Base-by-base conservation (phyloP, 1,284 basidiomycete species). In the Malassezia pachydermatis region DNA sequence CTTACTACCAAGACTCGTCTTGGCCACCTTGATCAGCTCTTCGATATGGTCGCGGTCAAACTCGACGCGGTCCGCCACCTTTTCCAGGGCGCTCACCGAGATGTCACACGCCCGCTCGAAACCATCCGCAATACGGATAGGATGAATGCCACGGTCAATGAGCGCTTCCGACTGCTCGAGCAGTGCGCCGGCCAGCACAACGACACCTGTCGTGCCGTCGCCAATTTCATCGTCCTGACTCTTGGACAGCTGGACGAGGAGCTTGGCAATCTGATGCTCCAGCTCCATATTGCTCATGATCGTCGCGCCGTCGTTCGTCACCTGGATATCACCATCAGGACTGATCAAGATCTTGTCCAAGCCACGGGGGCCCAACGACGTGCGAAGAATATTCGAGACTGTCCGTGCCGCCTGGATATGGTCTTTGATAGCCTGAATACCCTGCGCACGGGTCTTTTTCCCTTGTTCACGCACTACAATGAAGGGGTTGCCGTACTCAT, bases 161-260 rank as follows among this genome's bases (percentile, higher is more conserved):
- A 98, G 77, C 7, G 82, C 79, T 74, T 78, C 73, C 13, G 77
- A 86, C 73, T 90, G 84, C 64, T 92, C 88, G 43, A 99, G 76
- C 22, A 99, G 78, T 19, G 94, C 94, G 57, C 92, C 92, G 27
- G 92, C 94, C 53, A 99, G 83, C 2, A 99, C 92, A 23, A 96
- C 92, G 54, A 99, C 92, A 74, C 92, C 94, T 28, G 92, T 98
- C 9, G 92, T 98, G 49, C 92, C 94, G 75, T 99, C 92, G 40
- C 94, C 92, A 73, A 99, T 94, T 77, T 99, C 92, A 74, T 96
- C 90, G 72, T 99, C 92, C 76, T 99, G 92, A 69, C 86, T 89
- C 76, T 90, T 90, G 41, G 87, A 90, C 37, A 96, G 78, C 73
- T 98, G 88, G 9, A 99, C 92, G 33, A 99, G 80, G 36, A 99